A percentile compares a stretch with the other conserved stretches of the same genome.
Evolutionary conservation across 1,139 yeast species (phyloP).

Genomic region (Geotrichum klebahnii): DNA sequence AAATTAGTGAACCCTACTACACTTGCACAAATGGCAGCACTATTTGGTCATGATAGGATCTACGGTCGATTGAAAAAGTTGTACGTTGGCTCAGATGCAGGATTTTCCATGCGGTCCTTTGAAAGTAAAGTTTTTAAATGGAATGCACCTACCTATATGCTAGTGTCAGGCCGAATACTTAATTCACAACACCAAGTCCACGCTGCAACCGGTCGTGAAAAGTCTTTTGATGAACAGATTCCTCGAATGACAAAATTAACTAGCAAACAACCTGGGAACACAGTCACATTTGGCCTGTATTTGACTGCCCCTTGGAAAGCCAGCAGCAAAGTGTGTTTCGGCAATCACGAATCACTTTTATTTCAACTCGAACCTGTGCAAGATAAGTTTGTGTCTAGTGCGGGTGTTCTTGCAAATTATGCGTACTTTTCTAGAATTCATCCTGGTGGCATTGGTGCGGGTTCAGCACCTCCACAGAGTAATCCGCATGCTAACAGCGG

Average conservation of each 20-base stretch:
- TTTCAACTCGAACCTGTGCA: constrained; percentile 65
- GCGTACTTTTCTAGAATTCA: constrained; percentile 38
- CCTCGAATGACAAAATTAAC: constrained; percentile 28
- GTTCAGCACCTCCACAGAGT: constrained; percentile 44
- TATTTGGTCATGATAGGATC: constrained; percentile 28
- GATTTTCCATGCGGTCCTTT: constrained; percentile 81
- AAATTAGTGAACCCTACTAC: constrained; percentile 44
- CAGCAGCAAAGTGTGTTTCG: constrained; percentile 70
- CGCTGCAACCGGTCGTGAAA: constrained; percentile 24
- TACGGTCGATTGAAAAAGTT: constrained; percentile 51
- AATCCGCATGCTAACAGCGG: constrained; percentile 10
- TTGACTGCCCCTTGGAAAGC: constrained; percentile 71
- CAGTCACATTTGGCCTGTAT: constrained; percentile 56
- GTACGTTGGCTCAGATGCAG: constrained; percentile 69
- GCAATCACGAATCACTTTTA: constrained; percentile 52
- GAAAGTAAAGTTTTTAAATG: constrained; percentile 84
- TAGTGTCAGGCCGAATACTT: constrained; percentile 58
- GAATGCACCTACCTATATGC: constrained; percentile 76
- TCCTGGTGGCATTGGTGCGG: constrained; percentile 74
- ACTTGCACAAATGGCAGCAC: constrained; percentile 43
- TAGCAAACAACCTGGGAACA: constrained; percentile 16
- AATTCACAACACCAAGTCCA: constrained; percentile 11
- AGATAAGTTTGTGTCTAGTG: constrained; percentile 45
- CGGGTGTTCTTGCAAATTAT: constrained; percentile 29
- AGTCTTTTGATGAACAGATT: constrained; percentile 28